Base-by-base conservation (phyloP, 768 basidiomycete species). In the Lactarius pseudohatsudake region DNA sequence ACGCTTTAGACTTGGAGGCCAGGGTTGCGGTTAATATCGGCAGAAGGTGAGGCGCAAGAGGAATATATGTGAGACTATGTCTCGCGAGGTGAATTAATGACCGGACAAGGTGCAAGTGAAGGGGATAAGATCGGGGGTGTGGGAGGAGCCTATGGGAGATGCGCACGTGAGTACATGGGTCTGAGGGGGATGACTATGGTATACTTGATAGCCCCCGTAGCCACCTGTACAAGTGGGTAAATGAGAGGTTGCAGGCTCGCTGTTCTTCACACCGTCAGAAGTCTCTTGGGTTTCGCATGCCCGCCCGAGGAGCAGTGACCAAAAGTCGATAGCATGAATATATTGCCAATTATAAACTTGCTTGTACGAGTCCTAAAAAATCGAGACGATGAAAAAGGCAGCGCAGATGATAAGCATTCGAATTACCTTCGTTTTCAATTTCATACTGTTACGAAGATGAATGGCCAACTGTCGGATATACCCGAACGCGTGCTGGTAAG, bases 271-370 rank as follows among this genome's bases (percentile, higher is more conserved):
- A 22, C 79, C 82, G 36, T 82, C 82, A 16, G 76, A 74, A 65
- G 86, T 81, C 2, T 80, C n/a, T n/a, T n/a, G n/a, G n/a, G n/a
- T n/a, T n/a, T n/a, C 86, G 72, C 92, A 96, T 18, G 93, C 89
- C 54, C 88, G 82, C 26, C 88, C 90, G 11, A 99, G 83, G 11
- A 98, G 94, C 50, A 92, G 82, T 47, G 86, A 84, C 97, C 97
- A 99, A 73, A 98, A 98, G 79, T 99, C 97, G 70, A 99, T 80
- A 65, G 88, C 92, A 75, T 99, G 97, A 2, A 89, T 91, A 71
- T 90, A 98, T 78, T 98, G 97, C 97, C 97, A 99, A 78, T 98
- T 99, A 78, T 99, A 97, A 26, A 99, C 96, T 72, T 91, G 89
- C 76, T 89, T 90, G 79, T 91, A 96, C 10, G 93, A 88, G 71